These are phyloP conservation scores for Aspergillus cavernicola DNA, from an alignment of 495 filamentous ascomycete genomes.

Conservation along the genomic window DNA sequence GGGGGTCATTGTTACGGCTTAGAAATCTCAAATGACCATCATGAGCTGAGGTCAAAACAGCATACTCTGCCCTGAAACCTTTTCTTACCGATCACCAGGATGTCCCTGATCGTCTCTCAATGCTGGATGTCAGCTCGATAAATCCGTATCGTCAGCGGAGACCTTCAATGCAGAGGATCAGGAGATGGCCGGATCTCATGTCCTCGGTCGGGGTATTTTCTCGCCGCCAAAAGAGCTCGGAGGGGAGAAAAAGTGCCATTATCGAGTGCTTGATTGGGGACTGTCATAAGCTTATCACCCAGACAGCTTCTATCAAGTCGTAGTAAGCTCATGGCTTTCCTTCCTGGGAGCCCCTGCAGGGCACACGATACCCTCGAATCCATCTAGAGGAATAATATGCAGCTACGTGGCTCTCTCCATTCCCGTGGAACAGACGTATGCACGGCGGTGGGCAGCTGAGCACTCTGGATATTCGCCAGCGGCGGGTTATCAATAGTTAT, in stretches of 20 bases:
- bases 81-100: not conserved
- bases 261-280: not conserved
- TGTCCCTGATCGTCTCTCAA: conserved; percentile 9
- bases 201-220: conserved; percentile 9
- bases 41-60: conserved; percentile 1
- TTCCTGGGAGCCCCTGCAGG: conserved; percentile 20
- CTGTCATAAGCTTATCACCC: not conserved
- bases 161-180: conserved; percentile 5
- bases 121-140: conserved; percentile 3
- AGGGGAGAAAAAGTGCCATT: not conserved
- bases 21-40: conserved; percentile 7
- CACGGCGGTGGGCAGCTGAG: conserved; percentile 27
- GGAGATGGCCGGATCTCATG: conserved; percentile 3
- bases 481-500: too few species aligned
- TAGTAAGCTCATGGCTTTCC: not conserved
- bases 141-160: not conserved
- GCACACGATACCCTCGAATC: conserved; percentile 16
- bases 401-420: conserved; percentile 24
- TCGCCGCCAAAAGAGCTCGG: not conserved
- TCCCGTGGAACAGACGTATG: conserved; percentile 21
- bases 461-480: conserved; percentile 9
- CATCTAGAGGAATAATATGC: conserved; percentile 12
- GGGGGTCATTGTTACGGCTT: not conserved
- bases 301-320: not conserved
- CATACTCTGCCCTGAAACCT: conserved; percentile 1